phyloP scores from a whole-genome alignment of 495 filamentous ascomycete genomes.

The Tuber calosporum region DNA sequence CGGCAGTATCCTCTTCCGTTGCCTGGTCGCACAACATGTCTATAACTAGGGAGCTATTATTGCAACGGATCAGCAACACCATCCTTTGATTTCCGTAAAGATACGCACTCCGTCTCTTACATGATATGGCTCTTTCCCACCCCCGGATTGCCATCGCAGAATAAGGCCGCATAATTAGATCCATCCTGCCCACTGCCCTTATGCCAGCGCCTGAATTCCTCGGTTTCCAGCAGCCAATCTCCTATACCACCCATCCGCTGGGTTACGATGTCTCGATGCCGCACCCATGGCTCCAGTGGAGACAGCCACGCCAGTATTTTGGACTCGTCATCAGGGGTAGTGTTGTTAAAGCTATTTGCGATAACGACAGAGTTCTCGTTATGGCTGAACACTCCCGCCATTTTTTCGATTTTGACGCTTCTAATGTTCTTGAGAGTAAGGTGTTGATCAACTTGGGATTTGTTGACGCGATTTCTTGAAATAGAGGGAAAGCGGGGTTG shows the following conservation, averaged over 20 bases:
- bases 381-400: background rate
- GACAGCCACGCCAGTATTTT: background rate
- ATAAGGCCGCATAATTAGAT: background rate
- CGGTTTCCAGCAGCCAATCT: background rate
- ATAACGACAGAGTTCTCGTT: background rate
- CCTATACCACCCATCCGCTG: background rate
- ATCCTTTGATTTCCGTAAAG: background rate
- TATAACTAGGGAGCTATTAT: background rate
- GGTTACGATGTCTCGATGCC: background rate
- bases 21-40: background rate
- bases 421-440: slow-evolving; percentile 20
- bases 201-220: background rate
- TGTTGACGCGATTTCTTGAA: slow-evolving; percentile 33
- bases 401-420: too few relatives aligned
- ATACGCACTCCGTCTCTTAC: background rate
- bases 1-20: background rate
- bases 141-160: background rate
- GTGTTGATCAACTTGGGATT: slow-evolving; percentile 34
- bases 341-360: background rate
- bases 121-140: background rate
- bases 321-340: background rate
- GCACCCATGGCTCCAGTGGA: background rate
- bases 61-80: background rate
- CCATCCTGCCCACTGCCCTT: background rate
- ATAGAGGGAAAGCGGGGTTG: slow-evolving; percentile 38